Percentiles rank a stretch among this genome's conserved stretches.
Conservation (phyloP, 768 basidiomycete species). For the Daedalea quercina region DNA sequence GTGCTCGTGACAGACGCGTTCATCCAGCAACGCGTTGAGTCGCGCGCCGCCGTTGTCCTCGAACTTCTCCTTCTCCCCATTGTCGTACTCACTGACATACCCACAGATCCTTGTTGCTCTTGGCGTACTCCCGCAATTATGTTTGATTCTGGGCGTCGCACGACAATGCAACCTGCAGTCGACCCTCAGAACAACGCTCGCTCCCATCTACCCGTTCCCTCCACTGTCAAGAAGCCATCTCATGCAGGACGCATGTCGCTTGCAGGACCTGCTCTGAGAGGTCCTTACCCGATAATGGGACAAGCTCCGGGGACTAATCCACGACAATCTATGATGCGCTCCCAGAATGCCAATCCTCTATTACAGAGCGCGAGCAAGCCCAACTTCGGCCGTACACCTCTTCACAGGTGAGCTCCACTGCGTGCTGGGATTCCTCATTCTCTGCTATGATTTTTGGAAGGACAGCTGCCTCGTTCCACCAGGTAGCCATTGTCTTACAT, state of each 20-base stretch:
- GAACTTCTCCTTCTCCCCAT: neutral
- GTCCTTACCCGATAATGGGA: slow-evolving; percentile 33
- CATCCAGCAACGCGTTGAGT: slow-evolving; percentile 10
- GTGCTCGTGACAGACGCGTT: slow-evolving; percentile 28
- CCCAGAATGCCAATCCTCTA: slow-evolving; percentile 63
- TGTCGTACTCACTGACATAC: too few species aligned
- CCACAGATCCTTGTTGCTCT: too few species aligned
- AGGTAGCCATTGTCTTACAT: too few species aligned
- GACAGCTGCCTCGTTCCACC: too few species aligned
- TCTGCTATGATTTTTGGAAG: too few species aligned
- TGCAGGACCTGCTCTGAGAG: slow-evolving; percentile 66
- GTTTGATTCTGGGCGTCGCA: slow-evolving; percentile 49
- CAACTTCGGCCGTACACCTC: slow-evolving; percentile 62
- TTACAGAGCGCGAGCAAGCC: slow-evolving; percentile 65
- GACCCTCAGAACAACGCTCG: slow-evolving; percentile 45
- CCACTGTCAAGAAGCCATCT: slow-evolving; percentile 65
- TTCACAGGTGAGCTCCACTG: slow-evolving; percentile 53
- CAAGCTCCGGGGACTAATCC: slow-evolving; percentile 40
- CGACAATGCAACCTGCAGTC: slow-evolving; percentile 46
- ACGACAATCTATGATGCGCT: slow-evolving; percentile 61
- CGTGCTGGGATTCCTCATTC: too few species aligned
- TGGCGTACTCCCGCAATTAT: too few species aligned
- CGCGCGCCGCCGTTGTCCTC: slow-evolving; percentile 6
- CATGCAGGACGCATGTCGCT: slow-evolving; percentile 59
- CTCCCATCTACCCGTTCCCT: slow-evolving; percentile 67